Evolutionary conservation across 2,329 filamentous ascomycete species (phyloP).

Genomic region (Meredithiella fracta): DNA sequence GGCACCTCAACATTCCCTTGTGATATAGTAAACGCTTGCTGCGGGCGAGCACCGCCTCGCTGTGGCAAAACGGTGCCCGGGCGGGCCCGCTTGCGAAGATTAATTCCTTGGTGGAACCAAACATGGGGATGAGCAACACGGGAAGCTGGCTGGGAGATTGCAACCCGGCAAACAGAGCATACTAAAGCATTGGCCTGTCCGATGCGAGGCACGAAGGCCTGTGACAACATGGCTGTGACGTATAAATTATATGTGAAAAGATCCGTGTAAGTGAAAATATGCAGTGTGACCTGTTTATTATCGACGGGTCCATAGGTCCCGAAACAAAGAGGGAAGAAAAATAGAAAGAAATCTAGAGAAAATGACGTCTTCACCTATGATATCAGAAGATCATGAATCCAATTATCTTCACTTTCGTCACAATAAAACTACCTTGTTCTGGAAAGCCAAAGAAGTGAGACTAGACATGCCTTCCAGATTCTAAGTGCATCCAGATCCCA

Average conservation of each 20-base stretch:
- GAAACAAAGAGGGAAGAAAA: neutral
- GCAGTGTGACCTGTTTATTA: neutral
- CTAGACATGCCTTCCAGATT: neutral
- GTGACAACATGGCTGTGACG: constrained; percentile 8
- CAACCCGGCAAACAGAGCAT: constrained; percentile 1
- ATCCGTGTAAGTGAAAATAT: neutral
- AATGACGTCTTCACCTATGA: neutral
- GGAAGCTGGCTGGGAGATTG: neutral
- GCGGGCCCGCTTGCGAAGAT: constrained; percentile 1
- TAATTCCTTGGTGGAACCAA: constrained; percentile 6
- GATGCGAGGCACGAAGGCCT: constrained; percentile 13
- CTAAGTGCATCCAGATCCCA: neutral
- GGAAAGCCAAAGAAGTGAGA: constrained; percentile 5
- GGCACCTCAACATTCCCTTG: constrained; percentile 2
- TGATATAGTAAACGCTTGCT: neutral
- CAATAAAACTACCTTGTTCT: neutral
- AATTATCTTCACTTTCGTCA: neutral
- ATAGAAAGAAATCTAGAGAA: neutral
- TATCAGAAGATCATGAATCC: neutral
- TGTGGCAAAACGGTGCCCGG: constrained; percentile 4
- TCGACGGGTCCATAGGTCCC: no score
- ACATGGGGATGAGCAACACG: neutral
- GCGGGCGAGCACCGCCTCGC: neutral
- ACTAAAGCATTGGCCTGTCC: constrained; percentile 11
- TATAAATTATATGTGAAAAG: neutral